Evolutionary conservation across 2,329 filamentous ascomycete genomes (phyloP).

Genomic region (Venturia pyrina): DNA sequence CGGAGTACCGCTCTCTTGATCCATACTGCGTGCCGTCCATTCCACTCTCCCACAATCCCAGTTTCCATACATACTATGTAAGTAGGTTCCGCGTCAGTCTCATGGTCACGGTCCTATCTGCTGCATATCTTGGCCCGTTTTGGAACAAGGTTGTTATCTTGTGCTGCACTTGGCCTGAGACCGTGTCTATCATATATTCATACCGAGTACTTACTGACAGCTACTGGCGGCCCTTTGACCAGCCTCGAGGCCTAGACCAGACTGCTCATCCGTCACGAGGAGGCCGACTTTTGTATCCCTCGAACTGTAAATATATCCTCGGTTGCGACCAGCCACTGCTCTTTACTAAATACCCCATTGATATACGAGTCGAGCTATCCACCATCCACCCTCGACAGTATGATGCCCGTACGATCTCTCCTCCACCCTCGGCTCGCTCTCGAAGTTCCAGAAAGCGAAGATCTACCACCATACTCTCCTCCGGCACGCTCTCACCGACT

Average conservation of each 20-base stretch:
- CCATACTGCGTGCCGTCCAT: neutral
- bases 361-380: neutral
- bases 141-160: neutral
- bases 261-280: neutral
- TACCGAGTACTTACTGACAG: neutral
- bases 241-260: neutral
- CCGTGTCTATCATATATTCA: neutral
- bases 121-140: neutral
- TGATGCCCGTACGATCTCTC: slow-evolving; percentile 9
- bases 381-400: neutral
- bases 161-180: neutral
- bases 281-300: neutral
- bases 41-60: neutral
- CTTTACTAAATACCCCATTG: neutral
- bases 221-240: neutral
- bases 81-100: neutral
- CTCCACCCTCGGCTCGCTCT: slow-evolving; percentile 1
- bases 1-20: neutral
- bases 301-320: neutral
- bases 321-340: neutral
- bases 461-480: slow-evolving; percentile 22
- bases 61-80: too few species aligned
- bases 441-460: slow-evolving; percentile 15
- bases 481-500: slow-evolving; percentile 13
- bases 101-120: neutral